A percentile compares a stretch with the other conserved stretches of the same genome.
Conservation (phyloP, 1,284 basidiomycete genomes). For the Moesziomyces sp. region DNA sequence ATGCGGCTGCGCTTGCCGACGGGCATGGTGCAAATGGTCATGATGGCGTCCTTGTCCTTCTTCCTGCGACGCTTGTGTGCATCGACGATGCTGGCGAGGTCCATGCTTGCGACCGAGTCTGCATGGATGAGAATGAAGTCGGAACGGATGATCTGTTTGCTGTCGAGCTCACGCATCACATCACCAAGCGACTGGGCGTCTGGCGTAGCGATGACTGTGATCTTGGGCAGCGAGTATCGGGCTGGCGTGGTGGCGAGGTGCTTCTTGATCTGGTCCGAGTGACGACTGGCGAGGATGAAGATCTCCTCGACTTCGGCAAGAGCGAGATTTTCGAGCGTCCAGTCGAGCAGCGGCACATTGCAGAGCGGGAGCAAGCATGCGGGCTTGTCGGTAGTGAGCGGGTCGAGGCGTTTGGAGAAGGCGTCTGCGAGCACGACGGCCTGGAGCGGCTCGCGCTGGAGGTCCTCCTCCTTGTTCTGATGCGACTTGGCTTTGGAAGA, state of each 20-base stretch:
- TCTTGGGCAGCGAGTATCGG: constrained; percentile 62
- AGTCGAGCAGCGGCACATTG: constrained; percentile 90
- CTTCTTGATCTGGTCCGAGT: constrained; percentile 65
- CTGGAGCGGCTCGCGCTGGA: constrained; percentile 73
- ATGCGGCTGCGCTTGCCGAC: constrained; percentile 34
- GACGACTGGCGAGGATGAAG: constrained; percentile 81
- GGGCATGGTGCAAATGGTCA: constrained; percentile 74
- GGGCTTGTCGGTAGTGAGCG: constrained; percentile 74
- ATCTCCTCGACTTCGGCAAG: constrained; percentile 93
- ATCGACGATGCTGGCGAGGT: constrained; percentile 86
- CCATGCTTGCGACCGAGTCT: constrained; percentile 92
- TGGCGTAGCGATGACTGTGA: constrained; percentile 86
- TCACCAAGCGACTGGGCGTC: constrained; percentile 92
- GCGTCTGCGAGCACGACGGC: constrained; percentile 94
- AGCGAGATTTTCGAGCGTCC: constrained; percentile 94
- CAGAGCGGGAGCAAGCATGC: constrained; percentile 88
- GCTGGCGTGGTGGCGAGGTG: constrained; percentile 73
- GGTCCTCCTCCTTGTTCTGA: constrained; percentile 51
- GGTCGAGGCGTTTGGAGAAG: constrained; percentile 90
- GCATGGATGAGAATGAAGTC: constrained; percentile 85
- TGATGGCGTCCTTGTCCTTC: constrained; percentile 89
- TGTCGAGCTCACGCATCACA: constrained; percentile 95
- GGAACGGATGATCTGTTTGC: constrained; percentile 82
- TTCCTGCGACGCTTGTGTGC: constrained; percentile 88
- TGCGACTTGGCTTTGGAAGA: constrained; percentile 42